A percentile compares a stretch with the other conserved stretches of the same genome.
These are phyloP conservation scores for Capniomyces stellatus DNA, from an alignment of 371 early-diverging fungal genomes.

Conservation along the genomic window DNA sequence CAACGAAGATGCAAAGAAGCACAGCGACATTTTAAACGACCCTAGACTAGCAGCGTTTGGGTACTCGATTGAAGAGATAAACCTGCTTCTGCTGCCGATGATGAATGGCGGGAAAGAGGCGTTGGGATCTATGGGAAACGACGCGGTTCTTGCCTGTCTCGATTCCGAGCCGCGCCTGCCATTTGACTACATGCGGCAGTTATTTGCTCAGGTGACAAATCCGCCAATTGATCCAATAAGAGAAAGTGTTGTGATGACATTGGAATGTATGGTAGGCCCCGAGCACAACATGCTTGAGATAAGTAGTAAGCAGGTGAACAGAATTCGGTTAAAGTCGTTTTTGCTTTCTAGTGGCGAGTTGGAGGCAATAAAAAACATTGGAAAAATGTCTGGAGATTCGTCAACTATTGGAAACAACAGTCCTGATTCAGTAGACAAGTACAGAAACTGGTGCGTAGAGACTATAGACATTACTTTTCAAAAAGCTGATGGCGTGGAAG, in stretches of 20 bases:
- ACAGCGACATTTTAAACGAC: constrained; percentile 41
- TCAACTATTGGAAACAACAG: neutral
- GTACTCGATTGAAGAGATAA: constrained; percentile 83
- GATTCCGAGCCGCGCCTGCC: constrained; percentile 68
- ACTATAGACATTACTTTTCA: constrained; percentile 77
- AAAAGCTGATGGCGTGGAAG: constrained; percentile 49
- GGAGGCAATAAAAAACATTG: constrained; percentile 50
- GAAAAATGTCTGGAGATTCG: constrained; percentile 3
- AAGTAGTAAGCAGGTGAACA: constrained; percentile 51
- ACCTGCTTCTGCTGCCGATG: constrained; percentile 75
- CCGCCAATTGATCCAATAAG: constrained; percentile 97
- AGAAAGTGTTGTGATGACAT: constrained; percentile 91
- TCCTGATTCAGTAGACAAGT: constrained; percentile 9
- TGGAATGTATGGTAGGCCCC: constrained; percentile 85
- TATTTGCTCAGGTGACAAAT: constrained; percentile 95
- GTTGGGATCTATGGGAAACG: constrained; percentile 95
- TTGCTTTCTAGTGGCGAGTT: constrained; percentile 68
- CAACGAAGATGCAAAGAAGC: constrained; percentile 2
- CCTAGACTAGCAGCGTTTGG: constrained; percentile 75
- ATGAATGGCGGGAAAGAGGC: constrained; percentile 77
- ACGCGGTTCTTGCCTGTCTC: constrained; percentile 84
- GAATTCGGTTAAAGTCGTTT: constrained; percentile 64
- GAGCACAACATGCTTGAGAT: constrained; percentile 84
- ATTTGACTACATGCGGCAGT: constrained; percentile 91
- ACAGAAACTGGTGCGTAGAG: constrained; percentile 57